phyloP scores from a whole-genome alignment of 2,329 filamentous ascomycete genomes.

The Alternaria longipes region DNA sequence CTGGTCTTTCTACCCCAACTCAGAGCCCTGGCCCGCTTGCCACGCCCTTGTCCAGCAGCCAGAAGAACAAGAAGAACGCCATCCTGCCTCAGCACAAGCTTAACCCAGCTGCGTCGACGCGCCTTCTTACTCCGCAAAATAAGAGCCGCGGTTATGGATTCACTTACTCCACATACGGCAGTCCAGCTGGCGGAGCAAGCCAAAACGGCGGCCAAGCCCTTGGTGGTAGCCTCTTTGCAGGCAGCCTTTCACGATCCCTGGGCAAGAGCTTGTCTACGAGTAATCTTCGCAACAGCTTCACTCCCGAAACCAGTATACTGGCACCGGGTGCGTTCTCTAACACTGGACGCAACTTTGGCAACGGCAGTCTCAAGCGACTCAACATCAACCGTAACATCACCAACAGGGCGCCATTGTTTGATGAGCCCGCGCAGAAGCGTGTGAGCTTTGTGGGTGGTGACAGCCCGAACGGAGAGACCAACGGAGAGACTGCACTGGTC shows the following conservation, averaged over 20 bases:
- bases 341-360: constrained; percentile 55
- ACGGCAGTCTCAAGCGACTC: constrained; percentile 80
- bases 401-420: constrained; percentile 67
- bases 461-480: constrained; percentile 53
- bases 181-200: constrained; percentile 75
- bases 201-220: constrained; percentile 79
- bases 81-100: constrained; percentile 88
- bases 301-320: constrained; percentile 84
- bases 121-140: constrained; percentile 78
- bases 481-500: constrained; percentile 61
- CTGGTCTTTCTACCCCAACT: constrained; percentile 71
- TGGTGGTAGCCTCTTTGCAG: constrained; percentile 47
- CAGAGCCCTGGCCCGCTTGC: constrained; percentile 87
- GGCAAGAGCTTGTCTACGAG: constrained; percentile 90
- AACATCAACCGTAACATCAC: constrained; percentile 88
- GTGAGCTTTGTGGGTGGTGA: constrained; percentile 84
- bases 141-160: constrained; percentile 86
- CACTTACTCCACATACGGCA: constrained; percentile 90
- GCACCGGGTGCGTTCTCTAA: constrained; percentile 85
- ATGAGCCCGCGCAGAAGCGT: constrained; percentile 67
- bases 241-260: constrained; percentile 75
- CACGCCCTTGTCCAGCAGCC: constrained; percentile 80
- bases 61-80: constrained; percentile 79
- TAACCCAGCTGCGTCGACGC: constrained; percentile 80
- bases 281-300: constrained; percentile 83